Percentiles rank a stretch among this genome's conserved stretches.
Evolutionary conservation across 345 rosid genomes (phyloP).

Genomic region (Pistacia vera): DNA sequence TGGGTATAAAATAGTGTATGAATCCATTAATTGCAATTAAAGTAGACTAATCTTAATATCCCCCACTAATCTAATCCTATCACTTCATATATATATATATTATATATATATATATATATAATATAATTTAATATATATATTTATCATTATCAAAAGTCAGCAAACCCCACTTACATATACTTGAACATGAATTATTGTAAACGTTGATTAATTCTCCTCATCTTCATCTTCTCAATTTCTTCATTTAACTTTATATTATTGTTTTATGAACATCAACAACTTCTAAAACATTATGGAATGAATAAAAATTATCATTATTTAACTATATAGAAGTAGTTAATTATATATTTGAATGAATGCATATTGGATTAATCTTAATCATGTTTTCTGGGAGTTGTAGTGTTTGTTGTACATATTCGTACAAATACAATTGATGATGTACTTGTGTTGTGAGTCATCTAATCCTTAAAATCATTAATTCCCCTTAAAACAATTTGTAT

Average conservation of each 20-base stretch:
- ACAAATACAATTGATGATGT: background rate
- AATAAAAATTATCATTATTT: no score
- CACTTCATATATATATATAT: no score
- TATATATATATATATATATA: no score
- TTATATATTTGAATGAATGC: no score
- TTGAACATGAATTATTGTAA: no score
- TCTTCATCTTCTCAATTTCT: background rate
- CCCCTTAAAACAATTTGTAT: background rate
- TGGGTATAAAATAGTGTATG: background rate
- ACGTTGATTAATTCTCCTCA: background rate
- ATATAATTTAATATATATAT: no score
- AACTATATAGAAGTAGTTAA: no score
- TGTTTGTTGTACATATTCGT: background rate
- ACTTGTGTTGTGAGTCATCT: background rate
- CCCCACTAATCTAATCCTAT: background rate
- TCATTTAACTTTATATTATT: background rate
- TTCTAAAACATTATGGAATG: no score
- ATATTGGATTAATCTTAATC: background rate
- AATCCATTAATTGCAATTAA: background rate
- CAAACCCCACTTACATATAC: background rate
- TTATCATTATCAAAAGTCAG: background rate
- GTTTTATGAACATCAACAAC: no score
- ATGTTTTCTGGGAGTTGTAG: background rate
- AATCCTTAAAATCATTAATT: background rate
- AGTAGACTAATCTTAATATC: slow-evolving; percentile 4